Percentiles rank a stretch among this genome's conserved stretches.
These are phyloP conservation scores for Xylogone sp. DNA, from an alignment of 2,329 filamentous ascomycete species.

Conservation along the genomic window DNA sequence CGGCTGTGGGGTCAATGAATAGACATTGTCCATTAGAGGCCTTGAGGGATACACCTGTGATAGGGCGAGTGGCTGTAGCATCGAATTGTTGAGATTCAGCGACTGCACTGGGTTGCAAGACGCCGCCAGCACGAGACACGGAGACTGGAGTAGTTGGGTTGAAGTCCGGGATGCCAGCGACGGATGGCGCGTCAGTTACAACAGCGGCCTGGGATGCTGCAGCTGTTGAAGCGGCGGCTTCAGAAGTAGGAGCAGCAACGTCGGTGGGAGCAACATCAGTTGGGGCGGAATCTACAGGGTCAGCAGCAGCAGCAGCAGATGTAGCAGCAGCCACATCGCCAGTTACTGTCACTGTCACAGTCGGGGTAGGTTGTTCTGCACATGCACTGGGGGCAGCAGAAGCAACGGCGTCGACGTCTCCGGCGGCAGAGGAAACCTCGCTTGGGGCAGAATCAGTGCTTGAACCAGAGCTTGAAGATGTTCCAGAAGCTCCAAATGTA, in stretches of 20 bases:
- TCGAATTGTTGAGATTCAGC: constrained; percentile 41
- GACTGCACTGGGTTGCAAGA: constrained; percentile 44
- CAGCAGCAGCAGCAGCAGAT: constrained; percentile 6
- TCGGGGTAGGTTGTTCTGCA: background rate
- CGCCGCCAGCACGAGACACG: constrained; percentile 47
- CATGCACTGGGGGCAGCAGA: background rate
- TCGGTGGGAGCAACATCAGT: background rate
- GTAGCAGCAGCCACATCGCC: background rate
- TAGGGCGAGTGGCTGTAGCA: constrained; percentile 36
- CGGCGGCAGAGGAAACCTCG: background rate
- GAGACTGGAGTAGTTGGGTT: constrained; percentile 40
- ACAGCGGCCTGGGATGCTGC: background rate
- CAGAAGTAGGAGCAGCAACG: background rate
- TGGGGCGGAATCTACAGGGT: background rate
- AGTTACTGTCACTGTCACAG: background rate
- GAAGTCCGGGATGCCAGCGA: background rate
- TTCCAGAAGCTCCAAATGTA: constrained; percentile 18
- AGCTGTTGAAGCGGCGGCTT: background rate
- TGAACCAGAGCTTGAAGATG: background rate
- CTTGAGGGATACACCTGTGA: constrained; percentile 35
- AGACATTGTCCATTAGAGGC: constrained; percentile 38
- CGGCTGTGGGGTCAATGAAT: constrained; percentile 39
- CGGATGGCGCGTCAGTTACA: background rate
- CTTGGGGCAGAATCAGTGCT: constrained; percentile 1
- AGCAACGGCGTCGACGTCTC: constrained; percentile 3